Evolutionary conservation across 768 basidiomycete species (phyloP).

Genomic region (Lactarius sanguifluus): DNA sequence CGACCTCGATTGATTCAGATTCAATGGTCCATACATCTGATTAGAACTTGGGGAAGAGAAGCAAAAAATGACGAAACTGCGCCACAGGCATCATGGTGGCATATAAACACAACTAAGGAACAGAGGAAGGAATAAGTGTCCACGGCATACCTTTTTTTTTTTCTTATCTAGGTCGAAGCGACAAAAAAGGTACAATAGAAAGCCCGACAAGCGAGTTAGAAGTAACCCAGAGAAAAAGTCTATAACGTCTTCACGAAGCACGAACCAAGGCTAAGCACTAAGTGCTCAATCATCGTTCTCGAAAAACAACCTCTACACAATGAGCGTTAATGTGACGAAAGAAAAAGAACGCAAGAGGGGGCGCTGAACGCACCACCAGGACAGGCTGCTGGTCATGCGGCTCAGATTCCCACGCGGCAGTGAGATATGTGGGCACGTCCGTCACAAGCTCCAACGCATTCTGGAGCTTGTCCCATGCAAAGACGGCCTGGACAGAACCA

Average conservation of each 20-base stretch:
- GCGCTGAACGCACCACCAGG: slow-evolving; percentile 7
- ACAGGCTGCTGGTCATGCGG: background rate
- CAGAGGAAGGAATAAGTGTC: background rate
- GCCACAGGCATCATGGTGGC: background rate
- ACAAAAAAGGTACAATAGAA: background rate
- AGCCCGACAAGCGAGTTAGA: background rate
- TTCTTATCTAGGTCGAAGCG: background rate
- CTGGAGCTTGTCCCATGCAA: background rate
- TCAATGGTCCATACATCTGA: background rate
- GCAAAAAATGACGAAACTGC: background rate
- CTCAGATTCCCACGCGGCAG: background rate
- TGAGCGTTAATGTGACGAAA: background rate
- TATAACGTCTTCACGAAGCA: background rate
- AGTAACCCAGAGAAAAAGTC: background rate
- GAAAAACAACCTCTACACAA: slow-evolving; percentile 15
- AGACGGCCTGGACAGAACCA: background rate
- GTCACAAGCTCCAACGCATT: slow-evolving; percentile 7
- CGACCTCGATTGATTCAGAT: background rate
- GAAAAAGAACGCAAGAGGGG: background rate
- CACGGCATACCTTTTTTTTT: background rate
- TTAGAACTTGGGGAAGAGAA: background rate
- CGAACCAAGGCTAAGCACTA: background rate
- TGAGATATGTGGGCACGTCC: background rate
- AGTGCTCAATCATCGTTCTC: background rate
- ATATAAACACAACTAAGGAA: background rate